Conservation (phyloP, 1,284 basidiomycete species). For the Cystobasidium slooffiae region DNA sequence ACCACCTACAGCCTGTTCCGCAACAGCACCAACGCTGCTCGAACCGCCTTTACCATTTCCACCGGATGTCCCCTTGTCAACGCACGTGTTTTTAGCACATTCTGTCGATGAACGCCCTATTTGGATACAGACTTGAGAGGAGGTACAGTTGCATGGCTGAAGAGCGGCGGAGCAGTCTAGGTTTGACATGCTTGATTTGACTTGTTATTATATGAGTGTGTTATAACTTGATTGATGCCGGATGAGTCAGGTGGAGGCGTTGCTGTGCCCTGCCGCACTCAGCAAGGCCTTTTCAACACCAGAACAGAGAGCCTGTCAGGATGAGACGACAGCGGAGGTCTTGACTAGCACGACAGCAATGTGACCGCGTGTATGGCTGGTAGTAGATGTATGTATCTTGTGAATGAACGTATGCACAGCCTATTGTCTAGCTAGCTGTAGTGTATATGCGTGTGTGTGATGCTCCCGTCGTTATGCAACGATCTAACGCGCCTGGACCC, state of each 20-base stretch:
- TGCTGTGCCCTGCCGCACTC: too few relatives aligned
- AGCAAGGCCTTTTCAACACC: too few relatives aligned
- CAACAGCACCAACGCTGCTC: constrained; percentile 46
- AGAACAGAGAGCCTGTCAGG: too few relatives aligned
- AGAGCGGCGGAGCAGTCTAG: constrained; percentile 37
- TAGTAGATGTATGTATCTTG: too few relatives aligned
- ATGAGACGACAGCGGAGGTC: too few relatives aligned
- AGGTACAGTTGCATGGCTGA: constrained; percentile 45
- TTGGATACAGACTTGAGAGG: constrained; percentile 46
- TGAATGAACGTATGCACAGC: too few relatives aligned
- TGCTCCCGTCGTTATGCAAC: too few relatives aligned
- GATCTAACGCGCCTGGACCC: too few relatives aligned
- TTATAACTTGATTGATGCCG: neutral
- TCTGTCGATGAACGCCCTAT: constrained; percentile 39
- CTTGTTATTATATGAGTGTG: constrained; percentile 55
- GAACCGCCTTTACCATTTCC: constrained; percentile 26
- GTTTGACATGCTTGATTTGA: constrained; percentile 55
- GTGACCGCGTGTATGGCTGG: too few relatives aligned
- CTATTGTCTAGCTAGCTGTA: too few relatives aligned
- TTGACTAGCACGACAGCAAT: too few relatives aligned
- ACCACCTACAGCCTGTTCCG: constrained; percentile 51
- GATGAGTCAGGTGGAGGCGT: neutral
- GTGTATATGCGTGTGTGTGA: too few relatives aligned
- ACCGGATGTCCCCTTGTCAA: constrained; percentile 26
- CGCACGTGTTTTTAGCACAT: constrained; percentile 49